Evolutionary conservation across 2,329 filamentous ascomycete species (phyloP).

Genomic region (Colletotrichum lindemuthianum): DNA sequence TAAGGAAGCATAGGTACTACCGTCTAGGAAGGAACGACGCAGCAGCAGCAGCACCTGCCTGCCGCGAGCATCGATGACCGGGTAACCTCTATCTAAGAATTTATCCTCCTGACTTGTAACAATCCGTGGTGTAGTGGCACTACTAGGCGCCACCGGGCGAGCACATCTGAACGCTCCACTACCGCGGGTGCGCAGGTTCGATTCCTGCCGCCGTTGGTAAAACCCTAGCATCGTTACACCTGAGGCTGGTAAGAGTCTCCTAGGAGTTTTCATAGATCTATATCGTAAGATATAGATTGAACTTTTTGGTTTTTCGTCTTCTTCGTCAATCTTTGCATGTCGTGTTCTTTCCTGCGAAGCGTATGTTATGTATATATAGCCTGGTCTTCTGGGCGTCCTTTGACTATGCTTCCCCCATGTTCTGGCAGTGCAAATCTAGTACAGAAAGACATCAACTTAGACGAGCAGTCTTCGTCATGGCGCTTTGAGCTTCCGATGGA

Average conservation of each 20-base stretch:
- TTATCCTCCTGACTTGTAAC: neutral
- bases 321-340: neutral
- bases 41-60: too few relatives aligned
- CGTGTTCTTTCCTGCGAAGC: neutral
- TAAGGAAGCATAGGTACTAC: too few relatives aligned
- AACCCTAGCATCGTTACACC: constrained; percentile 21
- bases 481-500: too few relatives aligned
- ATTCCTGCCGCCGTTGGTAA: constrained; percentile 5
- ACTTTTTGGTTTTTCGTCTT: neutral
- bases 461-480: too few relatives aligned
- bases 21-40: neutral
- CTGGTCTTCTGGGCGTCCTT: too few relatives aligned
- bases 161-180: constrained; percentile 8
- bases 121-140: constrained; percentile 10
- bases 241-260: constrained; percentile 25
- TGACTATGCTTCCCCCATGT: too few relatives aligned
- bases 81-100: neutral
- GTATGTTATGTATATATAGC: too few relatives aligned
- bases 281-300: neutral
- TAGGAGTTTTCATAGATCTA: constrained; percentile 12
- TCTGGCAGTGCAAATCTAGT: accelerated
- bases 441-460: too few relatives aligned
- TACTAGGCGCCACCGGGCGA: constrained; percentile 1
- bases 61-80: neutral
- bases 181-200: constrained; percentile 17